phyloP scores from a whole-genome alignment of 495 filamentous ascomycete species.

The Penicillium salamii region DNA sequence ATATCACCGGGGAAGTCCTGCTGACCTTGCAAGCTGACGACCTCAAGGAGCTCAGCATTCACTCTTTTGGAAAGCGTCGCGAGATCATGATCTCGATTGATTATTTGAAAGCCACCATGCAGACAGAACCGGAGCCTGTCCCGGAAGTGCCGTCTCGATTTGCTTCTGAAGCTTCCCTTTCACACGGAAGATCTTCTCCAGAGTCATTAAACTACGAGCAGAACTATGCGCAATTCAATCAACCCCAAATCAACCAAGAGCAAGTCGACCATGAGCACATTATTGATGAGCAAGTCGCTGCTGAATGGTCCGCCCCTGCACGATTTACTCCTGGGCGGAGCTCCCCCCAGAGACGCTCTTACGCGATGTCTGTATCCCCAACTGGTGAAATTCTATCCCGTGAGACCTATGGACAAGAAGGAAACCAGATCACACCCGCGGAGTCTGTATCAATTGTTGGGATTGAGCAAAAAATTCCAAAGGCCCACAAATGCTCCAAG shows the following conservation, averaged over 20 bases:
- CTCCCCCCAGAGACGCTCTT: background rate
- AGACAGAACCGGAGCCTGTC: background rate
- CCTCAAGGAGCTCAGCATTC: conserved; percentile 87
- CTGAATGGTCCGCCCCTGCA: background rate
- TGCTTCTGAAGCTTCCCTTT: background rate
- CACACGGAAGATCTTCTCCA: too few relatives aligned
- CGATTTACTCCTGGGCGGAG: background rate
- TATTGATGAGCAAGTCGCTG: background rate
- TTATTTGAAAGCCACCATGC: conserved; percentile 55
- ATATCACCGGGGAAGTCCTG: conserved; percentile 83
- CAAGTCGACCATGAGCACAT: too few relatives aligned
- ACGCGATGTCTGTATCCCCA: background rate
- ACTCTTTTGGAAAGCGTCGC: conserved; percentile 89
- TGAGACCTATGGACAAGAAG: conserved; percentile 34
- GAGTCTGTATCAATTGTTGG: conserved; percentile 90
- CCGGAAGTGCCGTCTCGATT: background rate
- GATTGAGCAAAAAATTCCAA: conserved; percentile 85
- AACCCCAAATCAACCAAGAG: too few relatives aligned
- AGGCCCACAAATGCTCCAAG: conserved; percentile 81
- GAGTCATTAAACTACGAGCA: too few relatives aligned
- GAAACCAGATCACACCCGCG: conserved; percentile 65
- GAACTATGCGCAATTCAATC: too few relatives aligned
- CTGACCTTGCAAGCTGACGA: conserved; percentile 86
- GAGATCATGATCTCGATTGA: conserved; percentile 82
- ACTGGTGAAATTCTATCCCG: conserved; percentile 15